Percentiles rank a stretch among this genome's conserved stretches.
Evolutionary conservation across 2,329 filamentous ascomycete genomes (phyloP).

Genomic region (Colletotrichum zoysiae): DNA sequence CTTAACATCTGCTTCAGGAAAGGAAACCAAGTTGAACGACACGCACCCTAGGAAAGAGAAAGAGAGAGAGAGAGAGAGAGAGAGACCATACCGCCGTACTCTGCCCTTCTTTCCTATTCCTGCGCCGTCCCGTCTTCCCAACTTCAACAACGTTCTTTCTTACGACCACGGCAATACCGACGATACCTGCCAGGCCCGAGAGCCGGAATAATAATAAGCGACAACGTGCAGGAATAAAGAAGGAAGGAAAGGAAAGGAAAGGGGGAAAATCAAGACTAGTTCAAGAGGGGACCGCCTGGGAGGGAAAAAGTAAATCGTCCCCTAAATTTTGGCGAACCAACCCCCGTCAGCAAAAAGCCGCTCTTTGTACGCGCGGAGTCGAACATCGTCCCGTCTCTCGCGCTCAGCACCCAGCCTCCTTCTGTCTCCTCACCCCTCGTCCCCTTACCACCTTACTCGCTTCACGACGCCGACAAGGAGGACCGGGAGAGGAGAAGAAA

Average conservation of each 20-base stretch:
- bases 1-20: slow-evolving; percentile 20
- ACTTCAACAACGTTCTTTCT: slow-evolving; percentile 17
- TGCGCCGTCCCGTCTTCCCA: slow-evolving; percentile 1
- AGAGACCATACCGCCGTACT: background rate
- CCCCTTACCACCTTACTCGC: slow-evolving; percentile 38
- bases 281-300: slow-evolving; percentile 21
- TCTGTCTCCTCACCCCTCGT: slow-evolving; percentile 35
- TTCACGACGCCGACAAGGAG: slow-evolving; percentile 39
- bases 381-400: slow-evolving; percentile 31
- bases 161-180: slow-evolving; percentile 1
- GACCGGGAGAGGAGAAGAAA: slow-evolving; percentile 38
- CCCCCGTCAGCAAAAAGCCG: slow-evolving; percentile 37
- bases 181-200: slow-evolving; percentile 21
- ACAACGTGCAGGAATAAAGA: slow-evolving; percentile 22
- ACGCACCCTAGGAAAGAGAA: slow-evolving; percentile 10
- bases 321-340: slow-evolving; percentile 38
- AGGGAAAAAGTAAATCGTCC: slow-evolving; percentile 25
- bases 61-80: slow-evolving; percentile 2
- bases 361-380: slow-evolving; percentile 37
- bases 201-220: slow-evolving; percentile 32
- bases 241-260: background rate
- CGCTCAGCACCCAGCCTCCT: slow-evolving; percentile 38
- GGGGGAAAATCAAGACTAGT: slow-evolving; percentile 2
- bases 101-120: slow-evolving; percentile 7
- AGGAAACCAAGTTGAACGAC: slow-evolving; percentile 31